phyloP scores from a whole-genome alignment of 306 rosid species.

The Prosopis cineraria region DNA sequence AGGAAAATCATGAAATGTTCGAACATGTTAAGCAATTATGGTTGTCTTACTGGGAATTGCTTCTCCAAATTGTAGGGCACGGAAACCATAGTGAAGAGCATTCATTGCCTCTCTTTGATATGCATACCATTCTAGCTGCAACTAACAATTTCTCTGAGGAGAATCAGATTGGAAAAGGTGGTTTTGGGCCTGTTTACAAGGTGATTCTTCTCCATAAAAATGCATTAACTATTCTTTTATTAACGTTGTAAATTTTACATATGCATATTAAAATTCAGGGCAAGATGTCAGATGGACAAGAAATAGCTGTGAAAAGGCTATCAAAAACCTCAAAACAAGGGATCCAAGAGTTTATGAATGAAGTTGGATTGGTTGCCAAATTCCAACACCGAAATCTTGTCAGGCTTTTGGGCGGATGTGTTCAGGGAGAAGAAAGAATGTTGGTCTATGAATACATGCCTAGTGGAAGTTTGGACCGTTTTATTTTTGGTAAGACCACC shows the following conservation, averaged over 20 bases:
- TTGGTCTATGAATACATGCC: conserved; percentile 33
- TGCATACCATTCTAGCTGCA: conserved; percentile 35
- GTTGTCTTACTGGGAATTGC: not conserved
- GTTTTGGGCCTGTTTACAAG: conserved; percentile 57
- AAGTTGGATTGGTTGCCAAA: conserved; percentile 20
- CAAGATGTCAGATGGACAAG: not conserved
- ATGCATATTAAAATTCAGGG: conserved; percentile 23
- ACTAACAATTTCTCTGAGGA: conserved; percentile 39
- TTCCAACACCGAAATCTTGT: conserved; percentile 34
- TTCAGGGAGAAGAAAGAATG: conserved; percentile 33
- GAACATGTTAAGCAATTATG: not conserved
- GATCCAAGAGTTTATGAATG: conserved; percentile 25
- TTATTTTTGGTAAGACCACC: conserved; percentile 16
- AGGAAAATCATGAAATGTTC: not conserved
- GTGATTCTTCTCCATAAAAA: conserved; percentile 20
- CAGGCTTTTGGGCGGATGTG: conserved; percentile 29
- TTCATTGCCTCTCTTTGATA: conserved; percentile 35
- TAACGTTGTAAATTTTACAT: not conserved
- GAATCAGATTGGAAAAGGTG: conserved; percentile 55
- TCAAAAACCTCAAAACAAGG: not conserved
- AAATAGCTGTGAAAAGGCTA: not conserved
- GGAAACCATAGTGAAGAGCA: conserved; percentile 33
- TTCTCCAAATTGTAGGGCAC: conserved; percentile 10
- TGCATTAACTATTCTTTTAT: not conserved
- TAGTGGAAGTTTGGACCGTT: conserved; percentile 24